Evolutionary conservation across 345 rosid genomes (phyloP).

Genomic region (Lumnitzera racemosa): DNA sequence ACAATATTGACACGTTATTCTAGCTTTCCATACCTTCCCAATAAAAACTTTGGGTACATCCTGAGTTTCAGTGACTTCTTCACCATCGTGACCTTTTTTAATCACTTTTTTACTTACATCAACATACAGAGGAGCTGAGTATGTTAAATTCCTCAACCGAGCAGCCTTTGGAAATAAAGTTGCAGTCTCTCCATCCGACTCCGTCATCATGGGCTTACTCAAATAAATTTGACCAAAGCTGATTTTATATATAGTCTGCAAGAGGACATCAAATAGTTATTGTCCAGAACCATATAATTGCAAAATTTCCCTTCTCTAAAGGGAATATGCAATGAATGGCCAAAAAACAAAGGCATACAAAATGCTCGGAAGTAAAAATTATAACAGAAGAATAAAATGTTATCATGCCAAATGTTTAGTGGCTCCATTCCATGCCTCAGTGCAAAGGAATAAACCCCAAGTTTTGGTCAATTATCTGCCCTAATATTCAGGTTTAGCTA

Average conservation of each 20-base stretch:
- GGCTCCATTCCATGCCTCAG: too few species aligned
- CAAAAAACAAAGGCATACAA: too few species aligned
- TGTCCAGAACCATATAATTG: too few species aligned
- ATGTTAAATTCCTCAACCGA: conserved; percentile 89
- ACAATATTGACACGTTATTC: background rate
- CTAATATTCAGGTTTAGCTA: too few species aligned
- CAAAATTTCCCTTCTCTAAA: too few species aligned
- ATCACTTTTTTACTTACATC: conserved; percentile 90
- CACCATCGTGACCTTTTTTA: conserved; percentile 97
- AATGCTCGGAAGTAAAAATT: too few species aligned
- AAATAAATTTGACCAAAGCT: conserved; percentile 93
- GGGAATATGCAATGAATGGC: too few species aligned
- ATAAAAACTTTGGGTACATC: conserved; percentile 92
- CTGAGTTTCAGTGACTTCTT: conserved; percentile 90
- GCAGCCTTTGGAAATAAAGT: conserved; percentile 97
- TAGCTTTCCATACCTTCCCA: conserved; percentile 52
- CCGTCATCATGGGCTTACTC: conserved; percentile 99
- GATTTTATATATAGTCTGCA: conserved; percentile 95
- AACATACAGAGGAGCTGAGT: conserved; percentile 92
- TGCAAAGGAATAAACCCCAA: too few species aligned
- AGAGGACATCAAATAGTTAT: conserved; percentile 8
- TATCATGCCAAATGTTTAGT: too few species aligned
- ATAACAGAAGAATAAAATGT: too few species aligned
- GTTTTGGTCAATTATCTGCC: too few species aligned
- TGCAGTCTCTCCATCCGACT: conserved; percentile 98